Evolutionary conservation across 2,329 filamentous ascomycete genomes (phyloP).

Genomic region (Xylariaceae sp.): DNA sequence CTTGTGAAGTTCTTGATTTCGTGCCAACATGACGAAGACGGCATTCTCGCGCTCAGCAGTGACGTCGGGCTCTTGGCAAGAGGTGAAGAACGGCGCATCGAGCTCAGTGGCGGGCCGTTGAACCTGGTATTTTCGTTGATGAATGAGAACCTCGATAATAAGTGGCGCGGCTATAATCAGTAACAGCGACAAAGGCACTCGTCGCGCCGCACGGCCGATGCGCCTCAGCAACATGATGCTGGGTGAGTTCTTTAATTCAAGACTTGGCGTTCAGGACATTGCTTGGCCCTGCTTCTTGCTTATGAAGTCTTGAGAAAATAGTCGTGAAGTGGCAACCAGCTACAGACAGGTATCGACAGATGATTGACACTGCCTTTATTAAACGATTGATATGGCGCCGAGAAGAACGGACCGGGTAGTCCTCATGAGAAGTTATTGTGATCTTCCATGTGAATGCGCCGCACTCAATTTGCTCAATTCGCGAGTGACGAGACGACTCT

Average conservation of each 20-base stretch:
- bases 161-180: constrained; percentile 30
- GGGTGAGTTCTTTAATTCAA: constrained; percentile 1
- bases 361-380: background rate
- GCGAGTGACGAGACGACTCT: background rate
- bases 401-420: background rate
- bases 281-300: constrained; percentile 6
- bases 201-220: constrained; percentile 30
- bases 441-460: background rate
- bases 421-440: background rate
- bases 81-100: constrained; percentile 37
- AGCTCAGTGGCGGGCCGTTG: constrained; percentile 33
- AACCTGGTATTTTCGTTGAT: constrained; percentile 33
- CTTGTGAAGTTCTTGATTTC: constrained; percentile 38
- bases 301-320: background rate
- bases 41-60: constrained; percentile 38
- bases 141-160: constrained; percentile 33
- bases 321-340: background rate
- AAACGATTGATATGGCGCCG: background rate
- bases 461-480: background rate
- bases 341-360: background rate
- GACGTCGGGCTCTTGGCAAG: constrained; percentile 37
- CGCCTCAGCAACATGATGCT: constrained; percentile 28
- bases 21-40: constrained; percentile 42
- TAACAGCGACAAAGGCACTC: constrained; percentile 29
- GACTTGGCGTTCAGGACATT: constrained; percentile 18